A percentile compares a stretch with the other conserved stretches of the same genome.
phyloP scores from a whole-genome alignment of 805 yeast genomes.

The Candida palmyrensis region DNA sequence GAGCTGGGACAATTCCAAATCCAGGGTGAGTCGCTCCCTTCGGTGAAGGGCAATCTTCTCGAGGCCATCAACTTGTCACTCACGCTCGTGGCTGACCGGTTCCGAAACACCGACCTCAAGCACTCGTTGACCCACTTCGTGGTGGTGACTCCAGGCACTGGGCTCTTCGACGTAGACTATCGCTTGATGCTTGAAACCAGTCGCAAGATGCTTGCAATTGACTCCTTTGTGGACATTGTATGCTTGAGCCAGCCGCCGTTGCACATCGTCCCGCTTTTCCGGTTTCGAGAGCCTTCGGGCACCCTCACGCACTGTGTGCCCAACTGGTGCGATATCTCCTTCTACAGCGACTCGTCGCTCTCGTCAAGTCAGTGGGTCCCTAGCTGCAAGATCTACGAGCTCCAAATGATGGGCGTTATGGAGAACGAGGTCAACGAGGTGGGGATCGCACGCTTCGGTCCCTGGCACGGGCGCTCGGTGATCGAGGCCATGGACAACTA shows the following conservation, averaged over 20 bases:
- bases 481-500: constrained; percentile 62
- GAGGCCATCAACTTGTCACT: constrained; percentile 86
- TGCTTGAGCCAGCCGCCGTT: constrained; percentile 88
- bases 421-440: constrained; percentile 79
- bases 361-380: constrained; percentile 74
- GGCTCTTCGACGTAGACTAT: constrained; percentile 87
- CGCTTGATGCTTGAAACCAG: constrained; percentile 71
- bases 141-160: constrained; percentile 87
- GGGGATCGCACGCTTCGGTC: constrained; percentile 54
- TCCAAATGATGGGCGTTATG: constrained; percentile 98
- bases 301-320: constrained; percentile 75
- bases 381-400: constrained; percentile 85
- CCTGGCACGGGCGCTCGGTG: constrained; percentile 33
- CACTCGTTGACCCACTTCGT: constrained; percentile 91
- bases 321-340: constrained; percentile 92
- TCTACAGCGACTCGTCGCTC: constrained; percentile 62
- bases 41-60: constrained; percentile 82
- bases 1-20: constrained; percentile 32
- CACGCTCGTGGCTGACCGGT: constrained; percentile 69
- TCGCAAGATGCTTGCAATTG: constrained; percentile 67
- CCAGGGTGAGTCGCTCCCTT: constrained; percentile 68
- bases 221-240: constrained; percentile 81
- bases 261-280: constrained; percentile 84
- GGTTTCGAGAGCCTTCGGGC: constrained; percentile 52
- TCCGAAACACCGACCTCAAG: constrained; percentile 78